These are phyloP conservation scores for Cyberlindnera americana DNA, from an alignment of 805 yeast genomes.

Conservation along the genomic window DNA sequence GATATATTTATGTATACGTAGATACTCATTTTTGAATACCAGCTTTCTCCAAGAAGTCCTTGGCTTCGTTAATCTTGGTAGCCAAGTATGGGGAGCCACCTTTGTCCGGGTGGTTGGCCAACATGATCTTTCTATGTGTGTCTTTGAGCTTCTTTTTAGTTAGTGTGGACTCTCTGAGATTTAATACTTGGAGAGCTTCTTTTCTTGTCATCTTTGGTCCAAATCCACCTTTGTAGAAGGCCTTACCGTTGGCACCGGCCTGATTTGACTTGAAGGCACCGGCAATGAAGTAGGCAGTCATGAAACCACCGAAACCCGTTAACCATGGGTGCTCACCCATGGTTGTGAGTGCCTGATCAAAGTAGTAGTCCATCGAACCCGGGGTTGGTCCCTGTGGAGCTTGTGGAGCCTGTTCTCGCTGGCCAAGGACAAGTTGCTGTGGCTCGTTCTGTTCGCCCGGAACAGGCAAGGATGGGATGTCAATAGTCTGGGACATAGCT, in stretches of 20 bases:
- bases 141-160: constrained; percentile 66
- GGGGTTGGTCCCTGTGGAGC: constrained; percentile 25
- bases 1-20: neutral
- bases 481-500: constrained; percentile 36
- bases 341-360: constrained; percentile 55
- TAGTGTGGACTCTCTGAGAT: constrained; percentile 62
- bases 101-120: constrained; percentile 89
- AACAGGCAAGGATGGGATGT: constrained; percentile 52
- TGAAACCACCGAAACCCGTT: constrained; percentile 66
- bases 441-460: constrained; percentile 45
- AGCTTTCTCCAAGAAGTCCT: constrained; percentile 67
- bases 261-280: constrained; percentile 54
- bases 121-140: constrained; percentile 79
- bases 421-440: constrained; percentile 21
- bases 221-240: constrained; percentile 81
- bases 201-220: constrained; percentile 85
- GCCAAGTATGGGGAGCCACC: constrained; percentile 92
- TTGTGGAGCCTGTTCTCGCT: constrained; percentile 13
- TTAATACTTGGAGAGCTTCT: constrained; percentile 84
- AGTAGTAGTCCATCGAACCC: constrained; percentile 51
- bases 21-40: constrained; percentile 25
- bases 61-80: constrained; percentile 89
- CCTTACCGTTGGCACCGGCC: constrained; percentile 40
- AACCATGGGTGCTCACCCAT: constrained; percentile 76
- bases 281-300: constrained; percentile 59